These are phyloP conservation scores for Phialocephala subalpina DNA, from an alignment of 2,329 filamentous ascomycete species.

Conservation along the genomic window DNA sequence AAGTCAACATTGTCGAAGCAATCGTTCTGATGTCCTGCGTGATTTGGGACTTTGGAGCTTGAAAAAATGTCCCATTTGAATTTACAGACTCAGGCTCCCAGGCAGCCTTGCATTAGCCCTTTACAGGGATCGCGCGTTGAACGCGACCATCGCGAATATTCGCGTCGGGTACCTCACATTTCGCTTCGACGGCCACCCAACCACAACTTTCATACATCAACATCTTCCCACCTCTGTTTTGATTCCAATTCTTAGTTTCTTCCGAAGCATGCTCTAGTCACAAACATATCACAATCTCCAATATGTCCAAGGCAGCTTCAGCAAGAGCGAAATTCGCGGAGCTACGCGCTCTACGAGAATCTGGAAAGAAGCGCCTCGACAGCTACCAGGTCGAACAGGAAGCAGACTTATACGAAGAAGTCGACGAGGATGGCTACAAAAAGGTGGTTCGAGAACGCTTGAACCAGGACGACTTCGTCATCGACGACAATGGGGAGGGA, in stretches of 20 bases:
- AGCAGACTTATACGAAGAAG: constrained; percentile 89
- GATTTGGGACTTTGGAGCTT: not conserved
- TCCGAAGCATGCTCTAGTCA: constrained; percentile 28
- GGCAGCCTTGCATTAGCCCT: constrained; percentile 5
- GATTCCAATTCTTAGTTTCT: not conserved
- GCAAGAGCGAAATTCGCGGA: constrained; percentile 69
- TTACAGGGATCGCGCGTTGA: constrained; percentile 31
- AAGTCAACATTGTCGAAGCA: constrained; percentile 39
- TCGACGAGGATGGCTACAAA: constrained; percentile 97
- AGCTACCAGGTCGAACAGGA: constrained; percentile 88
- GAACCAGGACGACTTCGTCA: constrained; percentile 96
- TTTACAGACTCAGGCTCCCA: not conserved
- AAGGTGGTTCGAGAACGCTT: constrained; percentile 89
- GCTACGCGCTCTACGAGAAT: constrained; percentile 82
- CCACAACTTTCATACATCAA: constrained; percentile 14
- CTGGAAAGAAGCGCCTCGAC: constrained; percentile 91
- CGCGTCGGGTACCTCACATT: constrained; percentile 8
- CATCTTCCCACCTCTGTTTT: constrained; percentile 8
- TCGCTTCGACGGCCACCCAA: constrained; percentile 5
- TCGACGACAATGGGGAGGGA: constrained; percentile 96
- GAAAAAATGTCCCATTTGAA: constrained; percentile 1
- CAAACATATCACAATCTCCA: constrained; percentile 23
- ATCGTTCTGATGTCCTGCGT: not conserved
- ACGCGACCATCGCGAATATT: constrained; percentile 15
- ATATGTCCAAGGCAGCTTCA: constrained; percentile 44